Base-by-base conservation (phyloP, 805 yeast genomes). In the Metschnikowia cerradonensis region DNA sequence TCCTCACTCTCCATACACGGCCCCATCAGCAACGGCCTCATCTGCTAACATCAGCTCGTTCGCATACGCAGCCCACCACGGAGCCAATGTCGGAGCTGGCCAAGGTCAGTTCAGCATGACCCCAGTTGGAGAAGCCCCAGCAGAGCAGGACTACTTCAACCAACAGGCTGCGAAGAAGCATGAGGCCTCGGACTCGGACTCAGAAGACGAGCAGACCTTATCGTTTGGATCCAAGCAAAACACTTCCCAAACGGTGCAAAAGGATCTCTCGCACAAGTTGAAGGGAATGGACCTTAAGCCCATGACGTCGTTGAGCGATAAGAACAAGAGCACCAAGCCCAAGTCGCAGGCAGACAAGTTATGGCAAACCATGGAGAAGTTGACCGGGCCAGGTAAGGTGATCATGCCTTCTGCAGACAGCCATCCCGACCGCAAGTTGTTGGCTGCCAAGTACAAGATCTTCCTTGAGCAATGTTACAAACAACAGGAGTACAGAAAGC, bases 391-490 rank as follows among this genome's bases (percentile, higher is more conserved):
- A 20, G 98, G 97, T 41, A 77, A 78, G 57, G 90, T 84, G 11
- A 86, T 94, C 37, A 68, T 73, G 55, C 98, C 99, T 3, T 69
- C 81, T 22, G 67, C 79, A 3, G 70, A 63, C 15, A 68, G 70
- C 41, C 79, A 80, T 52, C 82, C 88, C 0, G 96, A 89, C 67
- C 77, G 90, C 60, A 73, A 76, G 58, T 75, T 94, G 53, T 77
- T 94, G 65, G 72, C 79, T 52, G 86, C 85, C 37, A 94, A 94
- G 70, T 94, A 90, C 75, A 79, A 82, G 68, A 81, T 92, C 41
- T 90, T 90, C 78, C 73, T 89, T 50, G 97, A 92, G 63, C 94
- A 89, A 81, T 90, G 95, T 41, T 80, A 75, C 58, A 79, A 86
- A 30, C 98, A 94, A 70, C 84, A 79, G 61, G 81, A 76, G 60